A percentile compares a stretch with the other conserved stretches of the same genome.
phyloP scores from a whole-genome alignment of 768 basidiomycete species.

The Termitomyces sp. region DNA sequence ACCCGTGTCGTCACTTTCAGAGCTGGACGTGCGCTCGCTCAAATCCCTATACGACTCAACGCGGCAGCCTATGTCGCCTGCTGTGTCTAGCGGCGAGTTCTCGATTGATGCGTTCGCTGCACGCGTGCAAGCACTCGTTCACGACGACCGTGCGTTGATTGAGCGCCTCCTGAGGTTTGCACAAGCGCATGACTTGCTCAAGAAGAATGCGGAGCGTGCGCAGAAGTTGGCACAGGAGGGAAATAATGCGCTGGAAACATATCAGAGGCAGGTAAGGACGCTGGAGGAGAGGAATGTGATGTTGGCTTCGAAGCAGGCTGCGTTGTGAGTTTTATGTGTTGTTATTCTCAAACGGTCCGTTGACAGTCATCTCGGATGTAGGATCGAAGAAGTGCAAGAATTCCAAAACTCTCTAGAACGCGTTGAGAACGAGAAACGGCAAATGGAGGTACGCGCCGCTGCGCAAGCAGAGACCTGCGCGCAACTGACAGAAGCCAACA shows the following conservation, averaged over 20 bases:
- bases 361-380: slow-evolving; percentile 24
- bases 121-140: slow-evolving; percentile 76
- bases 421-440: slow-evolving; percentile 56
- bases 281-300: slow-evolving; percentile 72
- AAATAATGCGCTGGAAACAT: slow-evolving; percentile 75
- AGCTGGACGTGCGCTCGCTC: slow-evolving; percentile 83
- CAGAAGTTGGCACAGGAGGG: slow-evolving; percentile 89
- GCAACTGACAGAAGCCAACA: slow-evolving; percentile 78
- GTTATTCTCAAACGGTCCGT: slow-evolving; percentile 2
- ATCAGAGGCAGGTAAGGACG: slow-evolving; percentile 81
- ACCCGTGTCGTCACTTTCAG: slow-evolving; percentile 57
- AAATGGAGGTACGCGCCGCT: slow-evolving; percentile 62
- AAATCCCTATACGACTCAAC: slow-evolving; percentile 69
- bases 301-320: slow-evolving; percentile 47
- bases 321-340: slow-evolving; percentile 42
- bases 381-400: slow-evolving; percentile 62
- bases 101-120: slow-evolving; percentile 72
- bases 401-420: slow-evolving; percentile 63
- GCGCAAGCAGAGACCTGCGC: slow-evolving; percentile 72
- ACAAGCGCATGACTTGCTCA: slow-evolving; percentile 85
- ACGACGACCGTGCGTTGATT: slow-evolving; percentile 81
- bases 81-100: slow-evolving; percentile 48
- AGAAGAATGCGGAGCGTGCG: slow-evolving; percentile 88
- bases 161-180: slow-evolving; percentile 83
- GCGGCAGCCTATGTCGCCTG: slow-evolving; percentile 23